phyloP scores from a whole-genome alignment of 495 filamentous ascomycete species.

The Xylaria telfairii region DNA sequence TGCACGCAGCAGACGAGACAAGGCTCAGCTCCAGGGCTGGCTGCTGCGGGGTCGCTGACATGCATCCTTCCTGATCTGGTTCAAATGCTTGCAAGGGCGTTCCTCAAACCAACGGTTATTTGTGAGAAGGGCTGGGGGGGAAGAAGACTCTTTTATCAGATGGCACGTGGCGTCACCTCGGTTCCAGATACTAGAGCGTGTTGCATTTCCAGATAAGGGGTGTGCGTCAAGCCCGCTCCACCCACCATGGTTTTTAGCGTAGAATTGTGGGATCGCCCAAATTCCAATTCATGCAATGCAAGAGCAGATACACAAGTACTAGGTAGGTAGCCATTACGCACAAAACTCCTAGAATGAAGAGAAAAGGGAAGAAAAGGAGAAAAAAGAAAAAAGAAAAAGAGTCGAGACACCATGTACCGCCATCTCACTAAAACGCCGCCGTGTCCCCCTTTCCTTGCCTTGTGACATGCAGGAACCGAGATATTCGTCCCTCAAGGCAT shows the following conservation, averaged over 20 bases:
- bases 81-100: neutral
- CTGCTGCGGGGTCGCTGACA: conserved; percentile 19
- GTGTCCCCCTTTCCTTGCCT: neutral
- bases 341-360: neutral
- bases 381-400: neutral
- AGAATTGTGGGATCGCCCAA: neutral
- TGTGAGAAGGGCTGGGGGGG: neutral
- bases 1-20: neutral
- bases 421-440: conserved; percentile 10
- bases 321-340: neutral
- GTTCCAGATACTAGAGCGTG: neutral
- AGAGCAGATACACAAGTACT: neutral
- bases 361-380: neutral
- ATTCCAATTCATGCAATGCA: neutral
- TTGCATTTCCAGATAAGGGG: neutral
- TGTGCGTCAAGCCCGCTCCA: neutral
- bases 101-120: neutral
- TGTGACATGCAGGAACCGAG: neutral
- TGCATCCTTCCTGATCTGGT: neutral
- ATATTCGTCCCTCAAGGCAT: conserved; percentile 1
- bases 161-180: neutral
- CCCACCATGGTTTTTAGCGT: neutral
- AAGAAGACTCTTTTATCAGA: neutral
- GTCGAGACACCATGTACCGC: conserved; percentile 12
- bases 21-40: too few relatives aligned